phyloP scores from a whole-genome alignment of 164 flowering plant species.

The Brasenia schreberi region DNA sequence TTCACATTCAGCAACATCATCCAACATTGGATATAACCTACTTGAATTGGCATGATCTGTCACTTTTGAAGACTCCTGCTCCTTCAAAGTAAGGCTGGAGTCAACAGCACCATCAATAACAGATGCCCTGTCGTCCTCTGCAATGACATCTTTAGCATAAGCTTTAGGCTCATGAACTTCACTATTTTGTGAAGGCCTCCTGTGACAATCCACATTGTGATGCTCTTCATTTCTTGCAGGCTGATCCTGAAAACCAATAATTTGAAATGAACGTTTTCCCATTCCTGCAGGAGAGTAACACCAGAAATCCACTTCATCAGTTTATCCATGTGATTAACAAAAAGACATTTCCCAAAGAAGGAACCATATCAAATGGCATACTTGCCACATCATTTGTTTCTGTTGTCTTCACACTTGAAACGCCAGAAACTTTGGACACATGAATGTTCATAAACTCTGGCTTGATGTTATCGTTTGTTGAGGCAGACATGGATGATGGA shows the following conservation, averaged over 20 bases:
- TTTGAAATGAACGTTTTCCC: not conserved
- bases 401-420: slow-evolving; percentile 2
- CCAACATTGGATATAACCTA: slow-evolving; percentile 53
- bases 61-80: slow-evolving; percentile 23
- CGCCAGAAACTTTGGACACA: slow-evolving; percentile 10
- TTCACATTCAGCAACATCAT: slow-evolving; percentile 77
- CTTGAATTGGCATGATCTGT: slow-evolving; percentile 21
- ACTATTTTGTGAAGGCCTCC: slow-evolving; percentile 15
- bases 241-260: slow-evolving; percentile 4
- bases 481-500: slow-evolving; percentile 9
- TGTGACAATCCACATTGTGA: slow-evolving; percentile 7
- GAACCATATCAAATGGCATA: not conserved
- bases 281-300: not conserved
- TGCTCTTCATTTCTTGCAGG: slow-evolving; percentile 8
- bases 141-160: slow-evolving; percentile 14
- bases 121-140: slow-evolving; percentile 23
- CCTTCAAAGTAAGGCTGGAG: slow-evolving; percentile 19
- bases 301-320: slow-evolving; percentile 9
- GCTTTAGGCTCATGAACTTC: slow-evolving; percentile 12
- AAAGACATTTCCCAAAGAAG: slow-evolving; percentile 13
- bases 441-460: slow-evolving; percentile 17
- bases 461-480: slow-evolving; percentile 16
- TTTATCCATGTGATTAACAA: slow-evolving; percentile 5
- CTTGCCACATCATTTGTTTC: slow-evolving; percentile 1
- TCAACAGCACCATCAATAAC: slow-evolving; percentile 31